Evolutionary conservation across 257 asterid genomes (phyloP).

Genomic region (Cordia subcordata): DNA sequence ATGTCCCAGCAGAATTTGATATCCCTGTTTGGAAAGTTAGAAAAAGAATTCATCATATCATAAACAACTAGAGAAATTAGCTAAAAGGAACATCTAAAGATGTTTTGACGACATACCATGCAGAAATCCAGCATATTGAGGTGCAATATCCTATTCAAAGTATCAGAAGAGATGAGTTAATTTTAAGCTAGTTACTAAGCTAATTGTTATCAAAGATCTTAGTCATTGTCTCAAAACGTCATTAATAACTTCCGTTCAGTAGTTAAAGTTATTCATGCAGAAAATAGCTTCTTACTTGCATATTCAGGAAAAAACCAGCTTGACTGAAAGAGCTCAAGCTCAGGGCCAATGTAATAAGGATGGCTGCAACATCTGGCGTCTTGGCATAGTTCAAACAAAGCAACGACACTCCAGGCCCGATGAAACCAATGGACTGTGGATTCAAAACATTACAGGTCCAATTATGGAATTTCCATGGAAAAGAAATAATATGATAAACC

Average conservation of each 20-base stretch:
- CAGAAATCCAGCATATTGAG: constrained; percentile 80
- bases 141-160: constrained; percentile 81
- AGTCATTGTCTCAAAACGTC: background rate
- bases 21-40: constrained; percentile 43
- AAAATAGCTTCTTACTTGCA: constrained; percentile 63
- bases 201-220: background rate
- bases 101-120: constrained; percentile 46
- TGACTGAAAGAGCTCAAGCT: constrained; percentile 92
- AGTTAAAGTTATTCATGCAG: background rate
- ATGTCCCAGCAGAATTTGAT: constrained; percentile 89
- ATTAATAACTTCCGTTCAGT: background rate
- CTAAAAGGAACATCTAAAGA: background rate
- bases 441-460: background rate
- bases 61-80: background rate
- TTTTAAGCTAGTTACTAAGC: background rate
- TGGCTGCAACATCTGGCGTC: constrained; percentile 63
- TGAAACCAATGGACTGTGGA: constrained; percentile 76
- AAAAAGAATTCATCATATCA: background rate
- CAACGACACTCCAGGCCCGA: constrained; percentile 87
- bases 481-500: no score
- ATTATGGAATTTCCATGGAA: no score
- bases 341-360: constrained; percentile 56
- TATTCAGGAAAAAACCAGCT: constrained; percentile 90
- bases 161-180: background rate
- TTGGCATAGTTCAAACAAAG: constrained; percentile 68